phyloP scores from a whole-genome alignment of 192 early-diverging fungal genomes.

The Backusella luteola region DNA sequence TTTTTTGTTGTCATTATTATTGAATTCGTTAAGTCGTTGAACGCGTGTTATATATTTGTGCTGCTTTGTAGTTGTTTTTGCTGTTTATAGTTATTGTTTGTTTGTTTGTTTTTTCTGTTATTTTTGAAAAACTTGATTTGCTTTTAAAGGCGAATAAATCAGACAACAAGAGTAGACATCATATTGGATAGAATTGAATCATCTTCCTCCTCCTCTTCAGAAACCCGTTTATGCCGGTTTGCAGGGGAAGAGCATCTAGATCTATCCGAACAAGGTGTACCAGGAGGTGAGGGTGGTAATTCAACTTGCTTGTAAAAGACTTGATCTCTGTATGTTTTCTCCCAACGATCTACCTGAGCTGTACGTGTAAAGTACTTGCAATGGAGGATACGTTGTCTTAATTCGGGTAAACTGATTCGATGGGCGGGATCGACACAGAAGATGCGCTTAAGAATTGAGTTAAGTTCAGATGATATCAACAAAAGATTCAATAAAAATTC shows the following conservation, averaged over 20 bases:
- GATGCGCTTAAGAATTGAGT: slow-evolving; percentile 65
- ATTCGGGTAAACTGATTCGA: slow-evolving; percentile 49
- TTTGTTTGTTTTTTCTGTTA: background rate
- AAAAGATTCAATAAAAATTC: slow-evolving; percentile 60
- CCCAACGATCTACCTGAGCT: slow-evolving; percentile 20
- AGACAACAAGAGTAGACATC: background rate
- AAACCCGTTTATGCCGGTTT: background rate
- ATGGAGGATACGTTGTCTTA: slow-evolving; percentile 38
- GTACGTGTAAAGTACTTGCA: slow-evolving; percentile 36
- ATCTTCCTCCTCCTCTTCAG: background rate
- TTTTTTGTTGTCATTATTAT: background rate
- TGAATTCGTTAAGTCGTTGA: background rate
- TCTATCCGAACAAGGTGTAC: slow-evolving; percentile 8
- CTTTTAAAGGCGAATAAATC: background rate
- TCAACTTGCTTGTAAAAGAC: background rate
- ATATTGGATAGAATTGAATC: background rate
- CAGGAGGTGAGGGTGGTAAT: slow-evolving; percentile 11
- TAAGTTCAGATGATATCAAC: slow-evolving; percentile 61
- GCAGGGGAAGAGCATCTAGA: background rate
- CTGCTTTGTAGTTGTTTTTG: background rate
- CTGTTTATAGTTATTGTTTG: background rate
- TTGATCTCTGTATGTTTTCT: slow-evolving; percentile 1
- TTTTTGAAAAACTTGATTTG: background rate
- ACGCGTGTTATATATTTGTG: background rate
- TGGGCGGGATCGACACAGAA: slow-evolving; percentile 66